A percentile compares a stretch with the other conserved stretches of the same genome.
Evolutionary conservation across 805 yeast species (phyloP).

Genomic region (Zygosaccharomyces bailii): DNA sequence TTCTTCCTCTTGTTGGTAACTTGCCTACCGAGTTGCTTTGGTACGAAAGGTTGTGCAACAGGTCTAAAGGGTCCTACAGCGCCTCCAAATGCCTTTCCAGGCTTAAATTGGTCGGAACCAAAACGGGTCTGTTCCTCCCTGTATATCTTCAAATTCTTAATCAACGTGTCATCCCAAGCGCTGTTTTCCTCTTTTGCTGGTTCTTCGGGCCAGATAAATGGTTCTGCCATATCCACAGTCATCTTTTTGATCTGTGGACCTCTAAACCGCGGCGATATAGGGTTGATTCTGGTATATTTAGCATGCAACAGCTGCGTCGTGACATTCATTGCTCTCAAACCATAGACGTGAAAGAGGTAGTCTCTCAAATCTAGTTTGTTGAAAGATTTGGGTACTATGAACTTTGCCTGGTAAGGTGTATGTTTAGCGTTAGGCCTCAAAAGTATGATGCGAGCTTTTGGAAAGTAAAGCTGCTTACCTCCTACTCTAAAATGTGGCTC

Average conservation of each 20-base stretch:
- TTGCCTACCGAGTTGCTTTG: constrained; percentile 45
- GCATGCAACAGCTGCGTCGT: constrained; percentile 83
- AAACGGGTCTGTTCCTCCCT: constrained; percentile 47
- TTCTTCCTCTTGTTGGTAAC: constrained; percentile 44
- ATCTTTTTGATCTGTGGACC: constrained; percentile 83
- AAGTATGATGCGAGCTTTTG: constrained; percentile 75
- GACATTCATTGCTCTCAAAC: constrained; percentile 81
- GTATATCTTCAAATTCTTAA: constrained; percentile 49
- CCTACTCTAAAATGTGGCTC: constrained; percentile 83
- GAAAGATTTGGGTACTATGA: constrained; percentile 88
- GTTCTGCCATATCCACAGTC: constrained; percentile 95
- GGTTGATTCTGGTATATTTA: constrained; percentile 57
- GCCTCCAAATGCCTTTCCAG: constrained; percentile 74
- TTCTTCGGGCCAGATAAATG: constrained; percentile 90
- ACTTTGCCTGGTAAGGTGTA: constrained; percentile 95
- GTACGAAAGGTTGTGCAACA: constrained; percentile 63
- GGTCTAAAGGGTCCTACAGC: constrained; percentile 52
- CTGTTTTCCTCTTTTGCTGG: constrained; percentile 40
- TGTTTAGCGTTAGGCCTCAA: constrained; percentile 93
- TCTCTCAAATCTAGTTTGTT: constrained; percentile 94
- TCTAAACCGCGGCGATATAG: constrained; percentile 65
- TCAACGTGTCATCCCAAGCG: constrained; percentile 41
- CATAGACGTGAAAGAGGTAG: constrained; percentile 85
- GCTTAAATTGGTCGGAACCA: constrained; percentile 69
- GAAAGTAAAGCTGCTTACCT: constrained; percentile 71